Base-by-base conservation (phyloP, 768 basidiomycete species). In the Russula ochroleuca region DNA sequence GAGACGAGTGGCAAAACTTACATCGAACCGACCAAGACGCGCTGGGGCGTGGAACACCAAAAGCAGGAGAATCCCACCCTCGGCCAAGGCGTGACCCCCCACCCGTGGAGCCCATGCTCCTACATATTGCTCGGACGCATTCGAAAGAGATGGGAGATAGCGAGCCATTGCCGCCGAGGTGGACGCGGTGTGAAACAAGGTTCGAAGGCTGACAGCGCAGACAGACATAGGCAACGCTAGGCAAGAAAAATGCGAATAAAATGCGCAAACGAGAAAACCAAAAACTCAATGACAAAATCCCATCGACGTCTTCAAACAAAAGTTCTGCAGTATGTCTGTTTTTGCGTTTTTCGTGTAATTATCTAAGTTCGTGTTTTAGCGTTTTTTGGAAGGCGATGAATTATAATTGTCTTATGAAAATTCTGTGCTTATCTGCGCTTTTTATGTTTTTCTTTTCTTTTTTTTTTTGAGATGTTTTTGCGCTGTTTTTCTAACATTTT, bases 11-110 rank as follows among this genome's bases (percentile, higher is more conserved):
- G 21, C n/a, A 23, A 23, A n/a, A 57, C 33, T 10, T 41, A 51
- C 59, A 10, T 45, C 9, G 17, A 45, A 31, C 33, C 21, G 21
- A 19, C 51, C 52, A 23, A 54, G 43, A 38, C 43, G 10, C 14
- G 61, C 53, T 37, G 51, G 61, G 52, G 28, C n/a, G 49, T 38
- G 62, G 19, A 45, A 51, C 49, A 40, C 28, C 56, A 21, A 17
- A 35, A 40, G 35, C 31, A 19, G 35, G 28, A 8, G 49, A 40
- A 56, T 33, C 45, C 2, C 45, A 31, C 47, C 54, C 47, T 62
- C 37, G 54, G 49, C 49, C 55, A 51, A 51, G 21, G 47, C 15
- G 28, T 19, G 54, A 61, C 21, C 41, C 41, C 11, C 28, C 37
- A 37, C 53, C 37, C 21, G 23, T 21, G 61, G 37, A 6, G 53